Conservation (phyloP, 139 green algal genomes). For the Tetraselmis chui region DNA sequence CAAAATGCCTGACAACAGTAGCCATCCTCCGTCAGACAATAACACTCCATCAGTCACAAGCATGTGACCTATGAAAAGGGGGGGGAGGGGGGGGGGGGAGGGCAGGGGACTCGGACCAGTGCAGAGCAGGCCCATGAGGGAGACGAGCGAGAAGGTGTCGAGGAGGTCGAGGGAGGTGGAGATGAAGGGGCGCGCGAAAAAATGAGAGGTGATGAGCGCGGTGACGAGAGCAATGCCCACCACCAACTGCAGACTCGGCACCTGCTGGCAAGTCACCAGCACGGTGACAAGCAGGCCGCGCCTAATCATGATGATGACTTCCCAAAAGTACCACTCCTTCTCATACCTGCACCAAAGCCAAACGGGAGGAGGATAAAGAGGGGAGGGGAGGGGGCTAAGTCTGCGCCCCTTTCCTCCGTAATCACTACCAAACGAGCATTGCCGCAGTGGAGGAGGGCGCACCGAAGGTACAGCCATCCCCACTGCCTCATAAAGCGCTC, state of each 20-base stretch:
- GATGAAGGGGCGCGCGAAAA: conserved; percentile 5
- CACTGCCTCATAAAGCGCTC: not conserved
- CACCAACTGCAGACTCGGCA: not conserved
- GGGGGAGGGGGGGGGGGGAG: not conserved
- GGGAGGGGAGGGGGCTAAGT: too few species aligned
- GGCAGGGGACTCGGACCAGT: not conserved
- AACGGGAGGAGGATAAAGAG: too few species aligned
- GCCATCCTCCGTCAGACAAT: too few species aligned
- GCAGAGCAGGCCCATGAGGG: conserved; percentile 5
- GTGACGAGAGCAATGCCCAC: not conserved
- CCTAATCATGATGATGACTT: not conserved
- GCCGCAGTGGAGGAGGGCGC: not conserved
- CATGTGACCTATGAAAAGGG: too few species aligned
- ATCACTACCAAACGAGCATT: too few species aligned
- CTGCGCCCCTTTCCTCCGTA: too few species aligned
- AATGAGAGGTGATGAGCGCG: not conserved
- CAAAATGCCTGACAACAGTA: not conserved
- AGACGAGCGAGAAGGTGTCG: conserved; percentile 1
- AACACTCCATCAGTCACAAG: too few species aligned
- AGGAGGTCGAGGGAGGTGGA: not conserved
- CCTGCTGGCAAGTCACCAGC: not conserved
- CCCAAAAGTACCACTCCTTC: not conserved
- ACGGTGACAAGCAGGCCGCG: not conserved
- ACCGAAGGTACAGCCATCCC: conserved; percentile 2
- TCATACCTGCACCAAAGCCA: not conserved